phyloP scores from a whole-genome alignment of 2,329 filamentous ascomycete genomes.

The Aspergillus brasiliensis region DNA sequence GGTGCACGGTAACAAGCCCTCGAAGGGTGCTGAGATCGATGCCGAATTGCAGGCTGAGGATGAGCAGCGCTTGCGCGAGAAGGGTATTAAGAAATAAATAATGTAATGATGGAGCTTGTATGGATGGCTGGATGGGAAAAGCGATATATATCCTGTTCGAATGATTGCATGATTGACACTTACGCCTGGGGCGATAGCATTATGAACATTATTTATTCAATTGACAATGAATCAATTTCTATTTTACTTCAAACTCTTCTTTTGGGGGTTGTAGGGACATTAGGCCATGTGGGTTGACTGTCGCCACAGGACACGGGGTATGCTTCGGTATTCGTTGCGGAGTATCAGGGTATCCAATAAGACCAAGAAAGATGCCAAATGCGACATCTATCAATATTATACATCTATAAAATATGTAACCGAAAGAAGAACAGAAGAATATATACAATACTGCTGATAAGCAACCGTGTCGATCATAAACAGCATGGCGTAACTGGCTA shows the following conservation, averaged over 20 bases:
- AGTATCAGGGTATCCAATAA: too few species aligned
- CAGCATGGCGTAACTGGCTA: constrained; percentile 3
- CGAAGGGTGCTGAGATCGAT: constrained; percentile 51
- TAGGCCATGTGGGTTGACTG: too few species aligned
- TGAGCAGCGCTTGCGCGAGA: constrained; percentile 47
- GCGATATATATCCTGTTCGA: not conserved
- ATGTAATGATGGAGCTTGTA: not conserved
- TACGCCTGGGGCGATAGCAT: not conserved
- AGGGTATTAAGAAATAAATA: constrained; percentile 39
- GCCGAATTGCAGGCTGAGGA: constrained; percentile 48
- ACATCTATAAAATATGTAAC: constrained; percentile 1
- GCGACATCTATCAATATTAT: not conserved
- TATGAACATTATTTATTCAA: not conserved
- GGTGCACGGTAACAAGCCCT: constrained; percentile 50
- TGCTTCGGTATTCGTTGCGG: too few species aligned
- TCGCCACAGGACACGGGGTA: too few species aligned
- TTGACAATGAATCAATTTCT: not conserved
- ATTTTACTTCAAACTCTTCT: too few species aligned
- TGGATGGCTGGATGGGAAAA: not conserved
- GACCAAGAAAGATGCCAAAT: not conserved
- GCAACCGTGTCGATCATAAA: constrained; percentile 17
- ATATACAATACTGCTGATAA: constrained; percentile 11
- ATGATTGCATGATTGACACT: not conserved
- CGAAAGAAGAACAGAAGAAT: not conserved
- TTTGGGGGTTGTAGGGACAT: too few species aligned